A percentile compares a stretch with the other conserved stretches of the same genome.
Conservation (phyloP, 2,329 filamentous ascomycete genomes). For the Xylariales sp. region DNA sequence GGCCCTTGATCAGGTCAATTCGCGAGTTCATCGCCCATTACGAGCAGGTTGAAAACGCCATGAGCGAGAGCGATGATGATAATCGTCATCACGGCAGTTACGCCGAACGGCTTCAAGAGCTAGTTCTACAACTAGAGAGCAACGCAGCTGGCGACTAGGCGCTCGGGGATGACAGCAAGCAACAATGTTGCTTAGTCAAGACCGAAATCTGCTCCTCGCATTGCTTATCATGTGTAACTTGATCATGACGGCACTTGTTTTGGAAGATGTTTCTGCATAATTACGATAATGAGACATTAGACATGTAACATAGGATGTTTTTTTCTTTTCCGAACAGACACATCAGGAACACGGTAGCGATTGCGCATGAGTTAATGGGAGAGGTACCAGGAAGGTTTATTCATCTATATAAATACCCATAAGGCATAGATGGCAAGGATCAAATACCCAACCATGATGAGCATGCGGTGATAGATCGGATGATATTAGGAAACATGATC, state of each 20-base stretch:
- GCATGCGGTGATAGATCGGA: constrained; percentile 8
- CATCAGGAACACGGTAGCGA: constrained; percentile 25
- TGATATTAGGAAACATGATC: constrained; percentile 3
- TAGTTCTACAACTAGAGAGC: constrained; percentile 55
- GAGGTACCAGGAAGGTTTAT: constrained; percentile 10
- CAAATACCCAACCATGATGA: constrained; percentile 26
- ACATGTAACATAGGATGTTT: constrained; percentile 34
- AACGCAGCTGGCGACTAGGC: constrained; percentile 44
- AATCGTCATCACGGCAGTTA: constrained; percentile 50
- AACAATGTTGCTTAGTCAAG: background rate
- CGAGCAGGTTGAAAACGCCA: constrained; percentile 58
- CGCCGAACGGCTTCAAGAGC: constrained; percentile 54
- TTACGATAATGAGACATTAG: constrained; percentile 36
- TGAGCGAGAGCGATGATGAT: constrained; percentile 51
- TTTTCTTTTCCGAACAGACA: constrained; percentile 12
- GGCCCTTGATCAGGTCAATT: constrained; percentile 63
- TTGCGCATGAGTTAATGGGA: constrained; percentile 28
- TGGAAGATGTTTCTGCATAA: constrained; percentile 36
- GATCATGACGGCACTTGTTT: constrained; percentile 15
- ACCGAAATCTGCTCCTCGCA: constrained; percentile 13
- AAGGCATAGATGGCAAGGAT: constrained; percentile 10
- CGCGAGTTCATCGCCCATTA: constrained; percentile 66
- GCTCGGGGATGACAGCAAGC: background rate
- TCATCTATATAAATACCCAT: constrained; percentile 29
- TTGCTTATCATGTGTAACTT: constrained; percentile 7